Conservation (phyloP, 139 green algal genomes). For the Coccomyxa sp. region DNA sequence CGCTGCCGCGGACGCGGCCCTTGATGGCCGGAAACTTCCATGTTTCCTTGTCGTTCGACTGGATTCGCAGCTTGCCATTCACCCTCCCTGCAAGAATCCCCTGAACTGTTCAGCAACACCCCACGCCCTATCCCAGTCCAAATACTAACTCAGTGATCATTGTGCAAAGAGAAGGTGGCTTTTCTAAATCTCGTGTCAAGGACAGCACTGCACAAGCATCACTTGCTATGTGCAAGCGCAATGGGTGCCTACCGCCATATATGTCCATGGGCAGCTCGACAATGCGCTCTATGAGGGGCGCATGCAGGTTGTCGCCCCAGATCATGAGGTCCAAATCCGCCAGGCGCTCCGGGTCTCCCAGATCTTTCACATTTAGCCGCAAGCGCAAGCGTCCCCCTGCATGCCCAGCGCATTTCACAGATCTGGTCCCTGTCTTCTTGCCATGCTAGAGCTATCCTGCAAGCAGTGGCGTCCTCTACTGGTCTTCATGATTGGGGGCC, state of each 20-base stretch:
- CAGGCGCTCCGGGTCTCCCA: constrained; percentile 21
- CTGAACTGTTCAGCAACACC: background rate
- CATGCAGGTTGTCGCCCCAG: constrained; percentile 55
- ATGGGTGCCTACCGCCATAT: constrained; percentile 39
- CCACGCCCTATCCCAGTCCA: background rate
- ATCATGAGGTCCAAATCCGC: constrained; percentile 50
- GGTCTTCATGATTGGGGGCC: no score
- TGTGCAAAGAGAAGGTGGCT: background rate
- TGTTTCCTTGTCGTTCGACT: constrained; percentile 36
- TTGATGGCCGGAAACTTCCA: constrained; percentile 80
- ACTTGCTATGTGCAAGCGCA: background rate
- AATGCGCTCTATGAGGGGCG: constrained; percentile 78
- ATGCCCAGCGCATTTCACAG: no score
- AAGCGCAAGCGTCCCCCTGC: constrained; percentile 48
- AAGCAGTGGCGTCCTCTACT: no score
- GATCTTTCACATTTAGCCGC: constrained; percentile 34
- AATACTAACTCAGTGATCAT: background rate
- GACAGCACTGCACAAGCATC: background rate
- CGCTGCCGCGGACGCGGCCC: constrained; percentile 35
- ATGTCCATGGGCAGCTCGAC: constrained; percentile 91
- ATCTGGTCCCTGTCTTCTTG: background rate
- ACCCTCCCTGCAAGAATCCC: constrained; percentile 10
- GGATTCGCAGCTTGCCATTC: constrained; percentile 67
- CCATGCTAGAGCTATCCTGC: no score
- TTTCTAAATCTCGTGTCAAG: background rate